These are phyloP conservation scores for Dictyostelium intermedium DNA, from an alignment of 78 protist species.

Conservation along the genomic window DNA sequence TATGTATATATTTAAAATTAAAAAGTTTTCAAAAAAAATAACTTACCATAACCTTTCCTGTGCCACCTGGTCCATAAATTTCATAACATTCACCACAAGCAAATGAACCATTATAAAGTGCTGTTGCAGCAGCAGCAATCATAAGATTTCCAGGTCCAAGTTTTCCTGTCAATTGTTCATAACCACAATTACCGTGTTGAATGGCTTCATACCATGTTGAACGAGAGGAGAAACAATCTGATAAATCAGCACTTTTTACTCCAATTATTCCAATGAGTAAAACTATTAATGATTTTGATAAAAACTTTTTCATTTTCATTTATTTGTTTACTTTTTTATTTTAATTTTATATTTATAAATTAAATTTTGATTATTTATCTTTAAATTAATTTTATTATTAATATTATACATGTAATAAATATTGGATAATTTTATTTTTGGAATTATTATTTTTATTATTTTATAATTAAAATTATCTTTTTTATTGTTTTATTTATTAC, in stretches of 20 bases:
- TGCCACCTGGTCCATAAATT: constrained; percentile 60
- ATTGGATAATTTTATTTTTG: background rate
- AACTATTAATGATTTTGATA: background rate
- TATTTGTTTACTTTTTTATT: background rate
- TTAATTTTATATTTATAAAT: background rate
- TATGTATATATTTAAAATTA: too few relatives aligned
- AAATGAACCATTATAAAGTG: constrained; percentile 43
- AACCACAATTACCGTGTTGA: constrained; percentile 80
- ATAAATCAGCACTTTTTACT: background rate
- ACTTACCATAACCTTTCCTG: constrained; percentile 31
- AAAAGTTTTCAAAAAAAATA: background rate
- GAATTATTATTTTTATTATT: background rate
- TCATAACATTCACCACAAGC: constrained; percentile 73
- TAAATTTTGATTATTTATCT: background rate
- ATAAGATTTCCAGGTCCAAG: constrained; percentile 54
- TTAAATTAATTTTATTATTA: background rate
- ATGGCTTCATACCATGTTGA: constrained; percentile 78
- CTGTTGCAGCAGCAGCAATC: constrained; percentile 74
- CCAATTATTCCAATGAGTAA: background rate
- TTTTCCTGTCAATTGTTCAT: constrained; percentile 47
- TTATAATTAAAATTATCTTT: background rate
- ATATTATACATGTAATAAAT: background rate
- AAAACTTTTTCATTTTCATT: background rate
- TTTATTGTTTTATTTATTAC: background rate
- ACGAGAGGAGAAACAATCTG: constrained; percentile 56